Conservation (phyloP, 345 rosid species). For the Salix brachista region DNA sequence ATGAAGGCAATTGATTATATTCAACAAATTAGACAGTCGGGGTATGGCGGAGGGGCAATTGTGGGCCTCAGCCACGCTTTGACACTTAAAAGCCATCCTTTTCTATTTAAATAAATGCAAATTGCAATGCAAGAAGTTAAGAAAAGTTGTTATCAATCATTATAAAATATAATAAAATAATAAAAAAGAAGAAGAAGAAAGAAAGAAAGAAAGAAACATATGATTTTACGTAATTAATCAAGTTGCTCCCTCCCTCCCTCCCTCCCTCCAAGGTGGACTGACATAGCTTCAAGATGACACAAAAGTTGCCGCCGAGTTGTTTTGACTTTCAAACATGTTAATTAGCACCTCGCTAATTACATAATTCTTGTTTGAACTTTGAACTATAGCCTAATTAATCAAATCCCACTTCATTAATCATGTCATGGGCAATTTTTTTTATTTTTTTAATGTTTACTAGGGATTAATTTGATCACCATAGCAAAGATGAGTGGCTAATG, state of each 20-base stretch:
- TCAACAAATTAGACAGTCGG: too few relatives aligned
- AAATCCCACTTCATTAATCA: neutral
- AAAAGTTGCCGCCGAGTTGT: conserved; percentile 1
- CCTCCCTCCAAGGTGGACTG: neutral
- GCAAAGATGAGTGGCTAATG: too few relatives aligned
- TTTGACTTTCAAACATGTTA: neutral
- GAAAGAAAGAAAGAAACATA: too few relatives aligned
- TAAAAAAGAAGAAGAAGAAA: too few relatives aligned
- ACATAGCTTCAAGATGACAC: neutral
- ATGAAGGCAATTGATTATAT: neutral
- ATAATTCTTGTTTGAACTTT: neutral
- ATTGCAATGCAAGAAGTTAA: neutral
- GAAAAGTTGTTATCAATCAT: neutral
- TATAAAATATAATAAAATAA: too few relatives aligned
- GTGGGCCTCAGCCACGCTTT: neutral
- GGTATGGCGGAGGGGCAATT: too few relatives aligned
- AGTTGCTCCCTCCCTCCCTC: neutral
- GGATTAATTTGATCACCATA: too few relatives aligned
- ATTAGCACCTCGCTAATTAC: too few relatives aligned
- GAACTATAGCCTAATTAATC: neutral
- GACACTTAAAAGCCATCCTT: neutral
- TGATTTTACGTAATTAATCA: too few relatives aligned
- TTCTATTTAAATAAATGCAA: too few relatives aligned
- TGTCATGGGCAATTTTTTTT: too few relatives aligned
- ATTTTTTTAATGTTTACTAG: too few relatives aligned